A percentile compares a stretch with the other conserved stretches of the same genome.
Conservation (phyloP, 2,329 filamentous ascomycete species). For the Penicillium concentricum region DNA sequence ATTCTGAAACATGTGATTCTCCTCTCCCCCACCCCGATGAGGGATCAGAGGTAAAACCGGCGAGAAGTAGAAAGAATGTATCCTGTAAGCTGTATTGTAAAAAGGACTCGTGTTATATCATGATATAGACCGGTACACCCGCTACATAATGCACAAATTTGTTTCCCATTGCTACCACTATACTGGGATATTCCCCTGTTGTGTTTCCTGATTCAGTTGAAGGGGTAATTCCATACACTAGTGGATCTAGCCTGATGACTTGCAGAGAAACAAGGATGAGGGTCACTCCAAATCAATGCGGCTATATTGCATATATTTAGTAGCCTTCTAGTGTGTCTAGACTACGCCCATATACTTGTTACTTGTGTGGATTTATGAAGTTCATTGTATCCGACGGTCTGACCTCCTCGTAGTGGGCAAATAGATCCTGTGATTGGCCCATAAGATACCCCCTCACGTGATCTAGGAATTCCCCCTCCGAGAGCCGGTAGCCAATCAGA, state of each 20-base stretch:
- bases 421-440: slow-evolving; percentile 11
- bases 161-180: not conserved
- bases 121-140: not conserved
- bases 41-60: not conserved
- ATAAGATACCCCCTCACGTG: slow-evolving; percentile 24
- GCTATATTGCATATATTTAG: not conserved
- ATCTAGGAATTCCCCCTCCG: slow-evolving; percentile 25
- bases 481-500: slow-evolving; percentile 30
- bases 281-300: not conserved
- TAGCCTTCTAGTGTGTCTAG: not conserved
- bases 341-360: not conserved
- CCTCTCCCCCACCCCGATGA: not conserved
- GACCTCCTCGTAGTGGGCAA: not conserved
- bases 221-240: not conserved
- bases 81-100: not conserved
- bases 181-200: not conserved
- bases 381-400: slow-evolving; percentile 4
- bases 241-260: not conserved
- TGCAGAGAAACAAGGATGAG: not conserved
- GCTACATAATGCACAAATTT: not conserved
- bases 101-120: not conserved
- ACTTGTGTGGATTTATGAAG: not conserved
- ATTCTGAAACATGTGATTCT: slow-evolving; percentile 10
- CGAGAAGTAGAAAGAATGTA: not conserved
- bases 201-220: not conserved